Conservation (phyloP, 768 basidiomycete genomes). For the Boletus rex-veris region DNA sequence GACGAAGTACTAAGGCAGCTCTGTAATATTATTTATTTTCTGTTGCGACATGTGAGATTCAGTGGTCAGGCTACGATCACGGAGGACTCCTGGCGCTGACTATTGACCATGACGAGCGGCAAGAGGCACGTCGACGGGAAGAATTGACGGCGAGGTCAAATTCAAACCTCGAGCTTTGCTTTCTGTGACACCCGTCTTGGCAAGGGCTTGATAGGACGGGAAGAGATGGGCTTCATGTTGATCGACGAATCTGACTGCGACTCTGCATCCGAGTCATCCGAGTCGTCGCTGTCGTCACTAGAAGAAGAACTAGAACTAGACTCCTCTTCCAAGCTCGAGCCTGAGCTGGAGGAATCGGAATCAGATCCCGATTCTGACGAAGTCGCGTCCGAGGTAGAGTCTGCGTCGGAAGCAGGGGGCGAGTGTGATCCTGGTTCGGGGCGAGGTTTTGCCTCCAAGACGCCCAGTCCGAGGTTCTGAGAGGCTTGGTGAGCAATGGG, state of each 20-base stretch:
- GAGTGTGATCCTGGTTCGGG: conserved; percentile 13
- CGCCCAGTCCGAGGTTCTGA: conserved; percentile 63
- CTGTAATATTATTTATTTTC: too few species aligned
- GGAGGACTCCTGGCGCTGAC: neutral
- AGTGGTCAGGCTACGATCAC: too few species aligned
- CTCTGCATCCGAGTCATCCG: conserved; percentile 1
- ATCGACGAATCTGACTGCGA: conserved; percentile 15
- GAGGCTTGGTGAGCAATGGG: neutral
- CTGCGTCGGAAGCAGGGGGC: conserved; percentile 12
- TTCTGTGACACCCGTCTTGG: conserved; percentile 36
- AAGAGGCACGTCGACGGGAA: neutral
- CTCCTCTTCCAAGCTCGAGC: conserved; percentile 11
- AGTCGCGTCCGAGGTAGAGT: neutral
- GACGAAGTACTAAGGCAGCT: neutral
- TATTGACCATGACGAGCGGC: neutral
- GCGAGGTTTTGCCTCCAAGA: conserved; percentile 44
- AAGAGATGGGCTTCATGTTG: conserved; percentile 40
- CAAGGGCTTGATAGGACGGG: conserved; percentile 47
- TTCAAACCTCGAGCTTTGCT: conserved; percentile 34
- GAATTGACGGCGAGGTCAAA: neutral
- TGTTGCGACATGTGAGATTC: too few species aligned
- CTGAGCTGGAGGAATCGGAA: conserved; percentile 3
- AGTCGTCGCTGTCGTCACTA: conserved; percentile 3
- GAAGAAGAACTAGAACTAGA: conserved; percentile 5
- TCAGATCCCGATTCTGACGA: conserved; percentile 16